These are phyloP conservation scores for Fusarium heterosporum DNA, from an alignment of 2,329 filamentous ascomycete genomes.

Conservation along the genomic window DNA sequence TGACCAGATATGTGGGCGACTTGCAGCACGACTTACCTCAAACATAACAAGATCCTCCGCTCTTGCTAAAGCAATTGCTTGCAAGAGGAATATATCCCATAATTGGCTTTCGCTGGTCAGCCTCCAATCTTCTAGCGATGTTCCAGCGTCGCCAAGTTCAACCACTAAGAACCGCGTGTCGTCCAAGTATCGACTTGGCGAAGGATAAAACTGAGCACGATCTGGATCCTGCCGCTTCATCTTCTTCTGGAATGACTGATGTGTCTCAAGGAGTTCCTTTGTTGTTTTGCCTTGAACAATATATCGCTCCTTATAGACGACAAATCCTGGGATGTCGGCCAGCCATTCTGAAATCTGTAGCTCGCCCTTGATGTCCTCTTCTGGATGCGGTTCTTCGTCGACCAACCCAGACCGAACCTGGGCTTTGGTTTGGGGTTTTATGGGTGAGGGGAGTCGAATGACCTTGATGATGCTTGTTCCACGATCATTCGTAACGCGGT, in stretches of 20 bases:
- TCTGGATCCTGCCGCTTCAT: slow-evolving; percentile 67
- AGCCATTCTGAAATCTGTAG: slow-evolving; percentile 73
- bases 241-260: slow-evolving; percentile 66
- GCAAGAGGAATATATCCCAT: slow-evolving; percentile 73
- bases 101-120: slow-evolving; percentile 62
- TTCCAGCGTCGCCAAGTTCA: slow-evolving; percentile 72
- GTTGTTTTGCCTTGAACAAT: slow-evolving; percentile 68
- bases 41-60: slow-evolving; percentile 70
- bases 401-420: slow-evolving; percentile 66
- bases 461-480: slow-evolving; percentile 75
- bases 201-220: slow-evolving; percentile 70
- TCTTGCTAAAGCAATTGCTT: slow-evolving; percentile 69
- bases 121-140: slow-evolving; percentile 68
- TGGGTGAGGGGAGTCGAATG: slow-evolving; percentile 69
- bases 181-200: slow-evolving; percentile 69
- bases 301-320: slow-evolving; percentile 73
- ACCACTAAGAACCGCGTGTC: slow-evolving; percentile 70
- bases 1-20: not conserved
- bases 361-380: slow-evolving; percentile 68
- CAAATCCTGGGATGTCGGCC: slow-evolving; percentile 73
- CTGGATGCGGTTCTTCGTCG: slow-evolving; percentile 68
- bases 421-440: slow-evolving; percentile 67
- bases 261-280: slow-evolving; percentile 67
- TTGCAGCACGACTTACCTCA: slow-evolving; percentile 59
- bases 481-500: slow-evolving; percentile 68